These are phyloP conservation scores for Solanum tarijense DNA, from an alignment of 257 asterid genomes.

Conservation along the genomic window DNA sequence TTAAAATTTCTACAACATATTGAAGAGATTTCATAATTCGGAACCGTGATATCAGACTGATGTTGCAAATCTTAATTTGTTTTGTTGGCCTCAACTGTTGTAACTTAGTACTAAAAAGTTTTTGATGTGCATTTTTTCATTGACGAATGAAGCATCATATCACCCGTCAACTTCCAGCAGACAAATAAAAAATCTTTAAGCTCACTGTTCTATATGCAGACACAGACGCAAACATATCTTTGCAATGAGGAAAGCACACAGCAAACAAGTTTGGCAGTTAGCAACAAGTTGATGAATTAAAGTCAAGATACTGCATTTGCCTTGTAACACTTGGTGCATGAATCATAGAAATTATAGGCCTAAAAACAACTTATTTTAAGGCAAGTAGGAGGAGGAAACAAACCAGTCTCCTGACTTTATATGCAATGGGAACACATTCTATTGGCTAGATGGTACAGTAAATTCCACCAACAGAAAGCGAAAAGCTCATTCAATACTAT, in stretches of 20 bases:
- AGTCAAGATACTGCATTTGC: background rate
- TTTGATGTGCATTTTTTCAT: background rate
- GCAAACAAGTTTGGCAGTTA: background rate
- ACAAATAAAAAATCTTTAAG: background rate
- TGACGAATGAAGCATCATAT: background rate
- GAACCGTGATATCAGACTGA: background rate
- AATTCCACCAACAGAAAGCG: background rate
- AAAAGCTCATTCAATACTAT: background rate
- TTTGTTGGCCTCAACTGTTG: background rate
- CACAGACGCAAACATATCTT: background rate
- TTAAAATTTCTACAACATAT: background rate
- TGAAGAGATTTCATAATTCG: background rate
- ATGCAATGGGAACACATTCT: background rate
- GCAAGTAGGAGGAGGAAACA: background rate
- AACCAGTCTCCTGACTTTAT: background rate
- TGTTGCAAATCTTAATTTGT: background rate
- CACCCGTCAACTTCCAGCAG: background rate
- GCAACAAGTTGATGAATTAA: background rate
- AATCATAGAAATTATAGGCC: background rate
- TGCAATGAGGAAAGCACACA: background rate
- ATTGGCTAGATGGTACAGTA: background rate
- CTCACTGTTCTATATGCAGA: background rate
- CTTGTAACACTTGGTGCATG: background rate
- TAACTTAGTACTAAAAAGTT: background rate
- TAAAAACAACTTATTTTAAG: background rate